phyloP scores from a whole-genome alignment of 129 eudicot species.

The Glebionis coronaria region DNA sequence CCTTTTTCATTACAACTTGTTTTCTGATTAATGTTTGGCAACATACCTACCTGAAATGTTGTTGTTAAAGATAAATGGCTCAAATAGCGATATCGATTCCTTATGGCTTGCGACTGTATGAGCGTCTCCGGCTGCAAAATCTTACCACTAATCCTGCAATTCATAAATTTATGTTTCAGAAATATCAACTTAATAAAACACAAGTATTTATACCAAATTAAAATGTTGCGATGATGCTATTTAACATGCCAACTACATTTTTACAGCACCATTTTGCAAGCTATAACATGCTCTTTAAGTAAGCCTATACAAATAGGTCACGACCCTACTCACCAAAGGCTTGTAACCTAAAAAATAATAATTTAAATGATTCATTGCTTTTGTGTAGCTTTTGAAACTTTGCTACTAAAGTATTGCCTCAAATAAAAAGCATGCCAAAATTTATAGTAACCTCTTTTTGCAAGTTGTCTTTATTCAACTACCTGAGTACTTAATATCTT shows the following conservation, averaged over 20 bases:
- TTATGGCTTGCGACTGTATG: slow-evolving; percentile 84
- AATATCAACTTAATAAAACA: slow-evolving; percentile 2
- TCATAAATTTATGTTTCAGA: slow-evolving; percentile 6
- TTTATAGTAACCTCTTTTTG: no score
- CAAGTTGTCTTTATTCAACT: no score
- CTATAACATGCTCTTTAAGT: no score
- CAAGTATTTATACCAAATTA: neutral
- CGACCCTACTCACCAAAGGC: no score
- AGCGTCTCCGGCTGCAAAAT: slow-evolving; percentile 76
- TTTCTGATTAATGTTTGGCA: neutral
- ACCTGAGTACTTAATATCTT: neutral
- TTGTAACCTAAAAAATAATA: no score
- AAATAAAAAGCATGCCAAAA: no score
- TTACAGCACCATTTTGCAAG: no score
- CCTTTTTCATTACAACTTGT: neutral
- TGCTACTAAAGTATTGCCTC: no score
- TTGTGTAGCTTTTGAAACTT: no score
- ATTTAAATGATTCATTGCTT: no score
- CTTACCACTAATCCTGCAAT: slow-evolving; percentile 78
- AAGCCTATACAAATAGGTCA: neutral
- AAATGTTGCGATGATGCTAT: neutral
- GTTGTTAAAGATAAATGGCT: slow-evolving; percentile 93
- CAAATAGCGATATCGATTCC: slow-evolving; percentile 88
- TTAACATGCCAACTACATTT: no score
- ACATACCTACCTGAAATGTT: slow-evolving; percentile 65